phyloP scores from a whole-genome alignment of 495 filamentous ascomycete species.

The Aspergillus carlsbadensis region DNA sequence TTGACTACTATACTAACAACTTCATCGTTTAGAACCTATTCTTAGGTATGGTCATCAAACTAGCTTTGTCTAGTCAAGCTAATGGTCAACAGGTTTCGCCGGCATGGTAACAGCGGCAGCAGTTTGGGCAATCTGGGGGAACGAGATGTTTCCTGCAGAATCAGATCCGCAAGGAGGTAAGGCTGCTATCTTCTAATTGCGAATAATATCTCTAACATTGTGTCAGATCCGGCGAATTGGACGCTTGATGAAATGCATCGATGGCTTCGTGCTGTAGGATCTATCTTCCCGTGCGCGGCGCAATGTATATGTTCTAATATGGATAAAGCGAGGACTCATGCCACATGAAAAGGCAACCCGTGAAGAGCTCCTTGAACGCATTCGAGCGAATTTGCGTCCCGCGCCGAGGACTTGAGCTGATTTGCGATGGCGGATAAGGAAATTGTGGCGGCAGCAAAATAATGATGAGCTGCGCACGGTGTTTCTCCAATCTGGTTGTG shows the following conservation, averaged over 20 bases:
- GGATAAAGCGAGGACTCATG: constrained; percentile 66
- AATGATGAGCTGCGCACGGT: not conserved
- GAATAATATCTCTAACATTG: constrained; percentile 13
- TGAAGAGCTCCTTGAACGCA: constrained; percentile 75
- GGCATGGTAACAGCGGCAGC: constrained; percentile 82
- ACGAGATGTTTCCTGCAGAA: constrained; percentile 71
- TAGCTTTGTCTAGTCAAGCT: not conserved
- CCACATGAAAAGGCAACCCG: constrained; percentile 64
- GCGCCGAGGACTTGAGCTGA: constrained; percentile 31
- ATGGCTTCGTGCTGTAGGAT: constrained; percentile 74
- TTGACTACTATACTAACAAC: constrained; percentile 7
- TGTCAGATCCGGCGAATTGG: constrained; percentile 66
- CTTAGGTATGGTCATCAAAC: constrained; percentile 46
- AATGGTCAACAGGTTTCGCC: constrained; percentile 54
- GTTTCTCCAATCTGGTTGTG: not conserved
- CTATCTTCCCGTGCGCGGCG: constrained; percentile 1
- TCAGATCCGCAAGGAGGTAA: constrained; percentile 74
- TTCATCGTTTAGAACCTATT: constrained; percentile 48
- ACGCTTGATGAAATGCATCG: constrained; percentile 66
- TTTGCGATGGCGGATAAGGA: not conserved
- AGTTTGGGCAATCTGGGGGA: constrained; percentile 80
- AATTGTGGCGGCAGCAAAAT: no score
- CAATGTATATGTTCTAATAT: constrained; percentile 6
- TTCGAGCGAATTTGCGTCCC: constrained; percentile 72
- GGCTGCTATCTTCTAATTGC: constrained; percentile 6